These are phyloP conservation scores for Umbelopsis sp. DNA, from an alignment of 371 early-diverging fungal genomes.

Conservation along the genomic window DNA sequence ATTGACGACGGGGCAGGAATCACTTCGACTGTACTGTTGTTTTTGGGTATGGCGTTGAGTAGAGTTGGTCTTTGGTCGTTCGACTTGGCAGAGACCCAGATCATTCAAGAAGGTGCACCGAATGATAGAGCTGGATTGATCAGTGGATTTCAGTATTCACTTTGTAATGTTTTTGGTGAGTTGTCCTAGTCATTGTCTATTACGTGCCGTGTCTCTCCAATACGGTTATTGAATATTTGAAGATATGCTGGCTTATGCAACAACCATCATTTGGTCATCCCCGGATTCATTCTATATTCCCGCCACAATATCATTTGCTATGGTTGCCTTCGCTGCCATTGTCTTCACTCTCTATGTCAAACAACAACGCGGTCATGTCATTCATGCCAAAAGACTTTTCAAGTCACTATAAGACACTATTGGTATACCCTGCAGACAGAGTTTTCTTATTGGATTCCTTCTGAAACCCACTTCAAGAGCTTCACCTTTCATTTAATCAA, in stretches of 20 bases:
- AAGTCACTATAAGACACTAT: neutral
- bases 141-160: conserved; percentile 49
- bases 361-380: conserved; percentile 46
- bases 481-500: neutral
- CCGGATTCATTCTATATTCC: conserved; percentile 47
- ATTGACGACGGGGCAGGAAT: neutral
- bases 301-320: conserved; percentile 36
- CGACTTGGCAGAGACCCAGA: conserved; percentile 54
- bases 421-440: too few species aligned
- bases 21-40: neutral
- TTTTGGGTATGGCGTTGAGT: conserved; percentile 46
- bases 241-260: conserved; percentile 17
- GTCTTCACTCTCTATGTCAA: conserved; percentile 37
- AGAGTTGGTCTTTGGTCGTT: conserved; percentile 58
- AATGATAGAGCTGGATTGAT: conserved; percentile 37
- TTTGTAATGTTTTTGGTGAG: conserved; percentile 53
- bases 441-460: too few species aligned
- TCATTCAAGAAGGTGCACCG: conserved; percentile 47
- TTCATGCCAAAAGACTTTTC: conserved; percentile 27
- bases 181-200: conserved; percentile 18
- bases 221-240: neutral
- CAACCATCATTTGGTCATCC: conserved; percentile 42
- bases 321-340: conserved; percentile 38
- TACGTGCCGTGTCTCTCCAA: conserved; percentile 5
- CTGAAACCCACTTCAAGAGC: too few species aligned